Base-by-base conservation (phyloP, 306 rosid species). In the Citrullus colocynthis region DNA sequence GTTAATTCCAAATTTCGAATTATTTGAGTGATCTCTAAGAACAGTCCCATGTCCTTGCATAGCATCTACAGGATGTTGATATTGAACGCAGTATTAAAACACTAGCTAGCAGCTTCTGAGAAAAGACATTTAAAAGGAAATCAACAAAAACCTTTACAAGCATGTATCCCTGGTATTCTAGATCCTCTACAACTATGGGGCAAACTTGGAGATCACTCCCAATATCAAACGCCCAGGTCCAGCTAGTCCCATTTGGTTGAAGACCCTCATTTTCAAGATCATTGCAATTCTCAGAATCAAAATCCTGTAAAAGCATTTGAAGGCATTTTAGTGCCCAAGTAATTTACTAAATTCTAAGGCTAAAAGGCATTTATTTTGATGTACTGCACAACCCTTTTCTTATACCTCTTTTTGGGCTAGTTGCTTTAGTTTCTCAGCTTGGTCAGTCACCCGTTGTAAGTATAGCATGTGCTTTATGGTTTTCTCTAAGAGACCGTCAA, bases 171-270 rank as follows among this genome's bases (percentile, higher is more conserved):
- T 91, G 75, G 81, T 81, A 59, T 79, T 87, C 93, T 39, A 95
- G 92, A 83, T 95, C 97, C 82, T 95, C 97, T 51, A 95, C 91
- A 28, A 92, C 88, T 59, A 95, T 89, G 67, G 97, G 98, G 80
- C 88, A 92, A 17, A 84, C 65, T 85, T 64, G 88, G 58, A 13
- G 88, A 30, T 84, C 90, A 62, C 80, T 84, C 49, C 87, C 88
- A 54, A 88, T 49, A 54, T 90, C 96, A 79, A 86, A 84, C 65
- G 96, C 96, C 80, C 87, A 83, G 83, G 96, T 92, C 80, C 86
- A 85, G 85, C 89, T 90, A 61, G 91, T 86, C 60, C 96, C 98
- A n/a, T 81, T 81, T 70, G 82, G 83, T 9, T 71, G 51, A 21
- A 77, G 72, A 7, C 74, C 80, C 28, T 44, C 67, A 20, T 63